Conservation (phyloP, 2,329 filamentous ascomycete genomes). For the Ascochyta lentis region DNA sequence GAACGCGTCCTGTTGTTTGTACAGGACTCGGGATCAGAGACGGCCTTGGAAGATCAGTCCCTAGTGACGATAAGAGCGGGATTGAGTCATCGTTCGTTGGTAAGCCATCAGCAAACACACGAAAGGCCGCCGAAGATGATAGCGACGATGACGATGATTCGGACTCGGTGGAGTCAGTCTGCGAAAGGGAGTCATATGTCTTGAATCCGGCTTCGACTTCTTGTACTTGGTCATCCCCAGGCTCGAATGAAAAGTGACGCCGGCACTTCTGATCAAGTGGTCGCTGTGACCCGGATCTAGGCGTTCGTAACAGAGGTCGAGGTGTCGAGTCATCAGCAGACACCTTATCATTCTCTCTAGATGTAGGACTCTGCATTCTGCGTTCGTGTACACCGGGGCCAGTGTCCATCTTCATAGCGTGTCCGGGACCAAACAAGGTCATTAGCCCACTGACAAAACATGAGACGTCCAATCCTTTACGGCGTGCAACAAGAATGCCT, state of each 20-base stretch:
- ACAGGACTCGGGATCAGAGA: constrained; percentile 56
- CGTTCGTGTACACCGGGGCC: background rate
- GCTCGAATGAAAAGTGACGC: constrained; percentile 54
- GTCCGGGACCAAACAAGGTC: constrained; percentile 33
- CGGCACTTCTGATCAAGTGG: constrained; percentile 26
- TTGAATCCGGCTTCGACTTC: constrained; percentile 24
- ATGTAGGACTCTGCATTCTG: no score
- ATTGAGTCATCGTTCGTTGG: background rate
- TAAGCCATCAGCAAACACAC: background rate
- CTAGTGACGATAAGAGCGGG: background rate
- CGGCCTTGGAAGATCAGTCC: constrained; percentile 23
- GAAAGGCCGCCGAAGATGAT: background rate
- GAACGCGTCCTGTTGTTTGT: constrained; percentile 43
- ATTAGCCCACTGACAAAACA: constrained; percentile 45
- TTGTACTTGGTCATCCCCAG: constrained; percentile 49
- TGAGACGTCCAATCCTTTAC: constrained; percentile 43
- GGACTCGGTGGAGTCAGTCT: constrained; percentile 14
- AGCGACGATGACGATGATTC: constrained; percentile 2
- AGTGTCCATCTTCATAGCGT: background rate
- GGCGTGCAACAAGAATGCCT: constrained; percentile 42
- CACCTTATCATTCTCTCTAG: background rate
- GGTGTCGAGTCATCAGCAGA: constrained; percentile 1
- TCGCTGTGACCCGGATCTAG: constrained; percentile 30
- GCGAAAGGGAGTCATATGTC: constrained; percentile 9
- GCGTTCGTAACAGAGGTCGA: constrained; percentile 10